These are phyloP conservation scores for Rugonectria rugulosa DNA, from an alignment of 2,329 filamentous ascomycete species.

Conservation along the genomic window DNA sequence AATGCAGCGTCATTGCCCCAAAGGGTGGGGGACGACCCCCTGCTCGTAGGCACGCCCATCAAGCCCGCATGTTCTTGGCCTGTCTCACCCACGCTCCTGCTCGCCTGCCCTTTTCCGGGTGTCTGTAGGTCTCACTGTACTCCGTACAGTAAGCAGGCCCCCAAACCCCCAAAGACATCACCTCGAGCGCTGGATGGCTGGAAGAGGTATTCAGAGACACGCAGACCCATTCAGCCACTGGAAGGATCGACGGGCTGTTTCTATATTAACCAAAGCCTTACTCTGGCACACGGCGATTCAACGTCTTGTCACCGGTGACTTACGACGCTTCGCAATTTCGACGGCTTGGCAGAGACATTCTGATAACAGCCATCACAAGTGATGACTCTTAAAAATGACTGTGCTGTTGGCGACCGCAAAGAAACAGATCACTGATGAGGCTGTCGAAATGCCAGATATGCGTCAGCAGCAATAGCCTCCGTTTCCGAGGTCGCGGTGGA, in stretches of 20 bases:
- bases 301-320: conserved; percentile 18
- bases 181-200: background rate
- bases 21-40: conserved; percentile 31
- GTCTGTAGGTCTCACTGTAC: background rate
- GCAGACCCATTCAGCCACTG: conserved; percentile 26
- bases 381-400: conserved; percentile 10
- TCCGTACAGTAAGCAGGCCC: background rate
- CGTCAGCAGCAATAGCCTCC: conserved; percentile 16
- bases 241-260: conserved; percentile 30
- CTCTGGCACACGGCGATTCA: conserved; percentile 14
- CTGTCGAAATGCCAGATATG: conserved; percentile 21
- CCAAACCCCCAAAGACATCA: background rate
- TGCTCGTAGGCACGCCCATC: conserved; percentile 28
- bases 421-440: conserved; percentile 18
- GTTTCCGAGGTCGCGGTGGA: conserved; percentile 17
- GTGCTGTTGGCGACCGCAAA: conserved; percentile 6
- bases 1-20: conserved; percentile 41
- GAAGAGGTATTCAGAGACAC: conserved; percentile 9
- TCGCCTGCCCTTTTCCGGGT: conserved; percentile 9
- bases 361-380: background rate
- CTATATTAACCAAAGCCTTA: conserved; percentile 20
- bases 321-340: conserved; percentile 11
- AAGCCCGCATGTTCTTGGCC: conserved; percentile 26
- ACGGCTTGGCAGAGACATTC: conserved; percentile 14
- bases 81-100: conserved; percentile 33